Percentiles rank a stretch among this genome's conserved stretches.
These are phyloP conservation scores for Deinandra increscens DNA, from an alignment of 129 eudicot genomes.

Conservation along the genomic window DNA sequence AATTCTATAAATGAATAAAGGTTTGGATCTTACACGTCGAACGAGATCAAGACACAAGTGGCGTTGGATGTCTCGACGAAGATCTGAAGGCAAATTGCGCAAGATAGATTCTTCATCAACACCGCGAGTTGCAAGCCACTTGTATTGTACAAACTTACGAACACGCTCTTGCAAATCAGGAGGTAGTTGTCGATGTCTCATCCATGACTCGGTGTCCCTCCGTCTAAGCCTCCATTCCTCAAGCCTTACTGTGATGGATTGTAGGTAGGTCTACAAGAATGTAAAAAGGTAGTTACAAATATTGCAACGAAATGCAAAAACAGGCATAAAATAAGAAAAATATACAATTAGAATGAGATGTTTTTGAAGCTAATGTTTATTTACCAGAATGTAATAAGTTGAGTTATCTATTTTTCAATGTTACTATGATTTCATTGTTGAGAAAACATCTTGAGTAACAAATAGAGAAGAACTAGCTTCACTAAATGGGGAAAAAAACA, in stretches of 20 bases:
- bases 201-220: slow-evolving; percentile 95
- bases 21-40: slow-evolving; percentile 69
- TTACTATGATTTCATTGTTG: background rate
- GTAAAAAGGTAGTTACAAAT: background rate
- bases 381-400: background rate
- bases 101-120: slow-evolving; percentile 88
- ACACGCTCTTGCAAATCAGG: slow-evolving; percentile 67
- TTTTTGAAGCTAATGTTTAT: background rate
- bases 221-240: slow-evolving; percentile 97
- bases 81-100: slow-evolving; percentile 69
- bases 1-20: background rate
- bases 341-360: background rate
- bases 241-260: slow-evolving; percentile 89
- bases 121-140: slow-evolving; percentile 92
- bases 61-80: slow-evolving; percentile 84
- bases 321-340: background rate
- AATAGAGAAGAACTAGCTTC: background rate
- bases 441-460: background rate
- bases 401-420: background rate
- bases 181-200: slow-evolving; percentile 89
- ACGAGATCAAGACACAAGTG: slow-evolving; percentile 90
- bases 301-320: background rate
- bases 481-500: background rate
- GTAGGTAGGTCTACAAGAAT: slow-evolving; percentile 62
- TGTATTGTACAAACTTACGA: slow-evolving; percentile 77